Conservation (phyloP, 345 rosid species). For the Citrus sp. region DNA sequence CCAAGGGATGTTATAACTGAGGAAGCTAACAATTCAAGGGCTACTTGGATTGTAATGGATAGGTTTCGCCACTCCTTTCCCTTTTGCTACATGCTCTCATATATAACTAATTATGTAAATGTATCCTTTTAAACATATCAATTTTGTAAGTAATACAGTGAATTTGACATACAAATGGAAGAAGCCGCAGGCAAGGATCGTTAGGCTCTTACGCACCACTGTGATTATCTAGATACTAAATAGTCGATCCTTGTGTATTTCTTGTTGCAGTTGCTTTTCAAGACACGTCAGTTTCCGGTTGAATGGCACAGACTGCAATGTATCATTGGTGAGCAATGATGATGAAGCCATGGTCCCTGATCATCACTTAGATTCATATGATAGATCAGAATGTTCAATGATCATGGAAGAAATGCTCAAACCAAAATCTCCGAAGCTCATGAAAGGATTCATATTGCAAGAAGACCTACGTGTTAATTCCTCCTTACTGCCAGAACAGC, state of each 20-base stretch:
- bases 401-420: conserved; percentile 6
- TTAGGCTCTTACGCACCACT: too few species aligned
- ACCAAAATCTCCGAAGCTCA: conserved; percentile 24
- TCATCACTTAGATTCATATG: background rate
- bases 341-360: conserved; percentile 13
- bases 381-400: conserved; percentile 9
- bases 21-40: conserved; percentile 29
- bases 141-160: background rate
- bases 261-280: conserved; percentile 27
- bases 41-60: conserved; percentile 38
- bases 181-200: too few species aligned
- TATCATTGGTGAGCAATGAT: conserved; percentile 25
- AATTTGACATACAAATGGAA: background rate
- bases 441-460: conserved; percentile 11
- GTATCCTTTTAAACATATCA: background rate
- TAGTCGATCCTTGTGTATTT: background rate
- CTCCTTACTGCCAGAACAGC: background rate
- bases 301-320: conserved; percentile 26
- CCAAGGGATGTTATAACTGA: conserved; percentile 32
- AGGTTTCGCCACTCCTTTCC: conserved; percentile 13
- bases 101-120: background rate
- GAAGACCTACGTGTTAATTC: background rate
- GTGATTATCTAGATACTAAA: background rate
- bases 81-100: background rate
- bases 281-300: conserved; percentile 28